These are phyloP conservation scores for Phoenix roebelenii DNA, from an alignment of 176 grass and related monocot genomes.

Conservation along the genomic window DNA sequence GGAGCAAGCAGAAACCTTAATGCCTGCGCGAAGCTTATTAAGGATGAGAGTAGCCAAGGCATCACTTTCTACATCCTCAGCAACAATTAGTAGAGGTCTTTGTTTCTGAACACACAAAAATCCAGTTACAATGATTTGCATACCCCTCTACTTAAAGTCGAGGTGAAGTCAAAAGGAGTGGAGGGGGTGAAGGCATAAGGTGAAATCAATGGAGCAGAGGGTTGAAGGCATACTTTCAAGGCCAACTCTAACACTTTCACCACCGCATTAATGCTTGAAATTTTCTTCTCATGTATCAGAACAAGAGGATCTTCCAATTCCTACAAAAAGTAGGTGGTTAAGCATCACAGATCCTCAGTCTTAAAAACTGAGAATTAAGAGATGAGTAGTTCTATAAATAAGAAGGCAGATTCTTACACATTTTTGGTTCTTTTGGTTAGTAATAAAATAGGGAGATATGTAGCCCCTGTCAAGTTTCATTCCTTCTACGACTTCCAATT, in stretches of 20 bases:
- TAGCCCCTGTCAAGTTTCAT: conserved; percentile 98
- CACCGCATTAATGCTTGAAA: conserved; percentile 57
- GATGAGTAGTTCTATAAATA: too few species aligned
- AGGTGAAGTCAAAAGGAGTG: too few species aligned
- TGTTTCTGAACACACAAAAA: conserved; percentile 46
- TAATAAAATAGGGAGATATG: conserved; percentile 98
- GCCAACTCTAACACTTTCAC: conserved; percentile 85
- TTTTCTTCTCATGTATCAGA: conserved; percentile 97
- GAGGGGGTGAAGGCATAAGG: conserved; percentile 10
- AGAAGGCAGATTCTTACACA: conserved; percentile 48
- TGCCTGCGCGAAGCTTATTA: conserved; percentile 96
- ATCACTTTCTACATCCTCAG: conserved; percentile 98
- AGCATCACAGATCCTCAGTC: too few species aligned
- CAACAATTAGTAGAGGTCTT: conserved; percentile 85
- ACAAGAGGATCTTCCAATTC: conserved; percentile 89
- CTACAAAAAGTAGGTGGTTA: conserved; percentile 13
- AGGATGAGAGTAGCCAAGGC: conserved; percentile 83
- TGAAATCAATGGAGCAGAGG: not conserved
- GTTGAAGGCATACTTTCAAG: conserved; percentile 45
- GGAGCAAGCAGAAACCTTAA: conserved; percentile 49
- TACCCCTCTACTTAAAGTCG: too few species aligned
- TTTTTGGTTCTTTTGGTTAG: conserved; percentile 89
- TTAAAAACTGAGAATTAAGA: too few species aligned
- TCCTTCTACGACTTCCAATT: conserved; percentile 96
- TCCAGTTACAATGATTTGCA: too few species aligned